Conservation (phyloP, 768 basidiomycete genomes). For the Trametes maxima region DNA sequence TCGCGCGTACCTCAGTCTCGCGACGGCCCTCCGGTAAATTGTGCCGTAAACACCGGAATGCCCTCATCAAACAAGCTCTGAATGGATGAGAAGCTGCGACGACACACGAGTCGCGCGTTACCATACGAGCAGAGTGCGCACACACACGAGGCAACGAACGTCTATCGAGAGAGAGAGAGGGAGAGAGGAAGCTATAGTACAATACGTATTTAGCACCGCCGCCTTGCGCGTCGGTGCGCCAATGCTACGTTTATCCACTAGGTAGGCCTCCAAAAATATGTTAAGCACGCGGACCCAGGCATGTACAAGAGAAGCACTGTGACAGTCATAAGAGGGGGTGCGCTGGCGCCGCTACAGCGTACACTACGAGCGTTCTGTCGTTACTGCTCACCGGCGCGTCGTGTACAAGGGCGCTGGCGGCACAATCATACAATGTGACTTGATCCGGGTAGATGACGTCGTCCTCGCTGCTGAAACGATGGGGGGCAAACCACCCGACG, state of each 20-base stretch:
- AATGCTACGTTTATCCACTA: slow-evolving; percentile 10
- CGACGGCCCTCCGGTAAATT: too few relatives aligned
- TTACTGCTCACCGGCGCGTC: background rate
- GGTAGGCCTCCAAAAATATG: slow-evolving; percentile 1
- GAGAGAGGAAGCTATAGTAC: background rate
- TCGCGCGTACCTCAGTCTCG: too few relatives aligned
- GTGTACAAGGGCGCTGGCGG: too few relatives aligned
- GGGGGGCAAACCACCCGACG: background rate
- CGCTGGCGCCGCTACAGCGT: background rate
- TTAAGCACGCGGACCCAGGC: background rate
- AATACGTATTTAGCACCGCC: slow-evolving; percentile 5
- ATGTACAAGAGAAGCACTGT: slow-evolving; percentile 1
- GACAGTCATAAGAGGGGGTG: background rate
- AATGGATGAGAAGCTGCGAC: background rate
- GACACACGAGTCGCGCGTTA: too few relatives aligned
- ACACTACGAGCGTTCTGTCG: slow-evolving; percentile 15
- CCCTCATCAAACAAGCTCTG: background rate
- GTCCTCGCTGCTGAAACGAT: background rate
- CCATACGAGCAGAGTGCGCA: background rate
- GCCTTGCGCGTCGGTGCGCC: background rate
- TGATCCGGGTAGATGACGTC: background rate
- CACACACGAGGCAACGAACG: background rate
- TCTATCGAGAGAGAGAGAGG: background rate
- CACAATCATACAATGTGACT: background rate
- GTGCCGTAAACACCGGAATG: background rate